Evolutionary conservation across 2,329 filamentous ascomycete genomes (phyloP).

Genomic region (Aureobasidium melanogenum): DNA sequence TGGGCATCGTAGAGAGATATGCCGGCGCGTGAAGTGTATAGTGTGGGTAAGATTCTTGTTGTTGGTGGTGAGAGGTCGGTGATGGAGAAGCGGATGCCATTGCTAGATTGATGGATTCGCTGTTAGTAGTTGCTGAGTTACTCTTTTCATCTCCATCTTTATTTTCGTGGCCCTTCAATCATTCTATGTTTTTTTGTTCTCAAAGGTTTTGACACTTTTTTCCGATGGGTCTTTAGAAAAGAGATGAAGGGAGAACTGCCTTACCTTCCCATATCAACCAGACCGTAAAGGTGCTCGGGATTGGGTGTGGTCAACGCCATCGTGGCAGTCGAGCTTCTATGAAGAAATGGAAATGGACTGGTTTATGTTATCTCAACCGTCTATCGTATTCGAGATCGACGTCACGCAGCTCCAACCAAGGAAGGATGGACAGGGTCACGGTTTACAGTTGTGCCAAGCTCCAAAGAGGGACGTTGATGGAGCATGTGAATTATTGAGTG

Average conservation of each 20-base stretch:
- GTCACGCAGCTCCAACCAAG: background rate
- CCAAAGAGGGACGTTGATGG: background rate
- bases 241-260: background rate
- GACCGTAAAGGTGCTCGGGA: constrained; percentile 8
- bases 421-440: background rate
- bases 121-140: background rate
- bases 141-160: too few relatives aligned
- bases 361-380: too few relatives aligned
- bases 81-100: constrained; percentile 89
- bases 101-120: constrained; percentile 37
- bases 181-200: background rate
- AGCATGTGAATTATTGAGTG: background rate
- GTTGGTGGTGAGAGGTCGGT: constrained; percentile 65
- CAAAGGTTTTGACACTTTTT: background rate
- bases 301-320: background rate
- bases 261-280: constrained; percentile 17
- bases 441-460: constrained; percentile 1
- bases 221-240: background rate
- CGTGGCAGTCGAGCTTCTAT: background rate
- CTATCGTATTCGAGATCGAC: background rate
- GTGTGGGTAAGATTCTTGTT: constrained; percentile 62
- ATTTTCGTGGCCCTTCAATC: too few relatives aligned
- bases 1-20: constrained; percentile 85
- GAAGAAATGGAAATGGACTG: too few relatives aligned
- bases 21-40: constrained; percentile 68